phyloP scores from a whole-genome alignment of 148 eudicot genomes.

The Tetragonia tetragonoides region DNA sequence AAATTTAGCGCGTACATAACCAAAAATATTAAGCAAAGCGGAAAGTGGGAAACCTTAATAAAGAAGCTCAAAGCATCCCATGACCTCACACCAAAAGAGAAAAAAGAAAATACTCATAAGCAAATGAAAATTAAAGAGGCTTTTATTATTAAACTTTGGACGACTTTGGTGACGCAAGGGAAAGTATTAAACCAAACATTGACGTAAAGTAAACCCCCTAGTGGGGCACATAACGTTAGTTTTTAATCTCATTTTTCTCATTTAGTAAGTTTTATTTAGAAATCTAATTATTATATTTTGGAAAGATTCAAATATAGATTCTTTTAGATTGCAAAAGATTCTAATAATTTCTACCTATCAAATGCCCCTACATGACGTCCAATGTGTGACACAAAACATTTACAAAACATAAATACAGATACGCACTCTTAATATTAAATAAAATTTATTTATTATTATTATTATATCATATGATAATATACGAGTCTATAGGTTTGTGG shows the following conservation, averaged over 20 bases:
- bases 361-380: slow-evolving; percentile 22
- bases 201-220: slow-evolving; percentile 10
- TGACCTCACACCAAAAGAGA: slow-evolving; percentile 22
- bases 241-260: slow-evolving; percentile 9
- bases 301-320: slow-evolving; percentile 25
- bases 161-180: slow-evolving; percentile 11
- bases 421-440: slow-evolving; percentile 7
- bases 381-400: background rate
- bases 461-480: background rate
- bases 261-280: background rate
- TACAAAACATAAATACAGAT: background rate
- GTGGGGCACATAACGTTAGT: slow-evolving; percentile 19
- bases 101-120: background rate
- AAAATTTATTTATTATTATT: too few relatives aligned
- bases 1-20: too few relatives aligned
- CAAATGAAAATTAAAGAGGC: slow-evolving; percentile 8
- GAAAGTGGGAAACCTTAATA: slow-evolving; percentile 13
- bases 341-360: slow-evolving; percentile 3
- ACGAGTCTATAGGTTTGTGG: slow-evolving; percentile 3
- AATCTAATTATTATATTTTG: background rate
- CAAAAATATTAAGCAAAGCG: slow-evolving; percentile 15
- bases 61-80: slow-evolving; percentile 22
- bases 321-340: slow-evolving; percentile 18
- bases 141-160: slow-evolving; percentile 22
- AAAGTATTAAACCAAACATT: slow-evolving; percentile 7